Evolutionary conservation across 768 basidiomycete species (phyloP).

Genomic region (Lentinula boryana): DNA sequence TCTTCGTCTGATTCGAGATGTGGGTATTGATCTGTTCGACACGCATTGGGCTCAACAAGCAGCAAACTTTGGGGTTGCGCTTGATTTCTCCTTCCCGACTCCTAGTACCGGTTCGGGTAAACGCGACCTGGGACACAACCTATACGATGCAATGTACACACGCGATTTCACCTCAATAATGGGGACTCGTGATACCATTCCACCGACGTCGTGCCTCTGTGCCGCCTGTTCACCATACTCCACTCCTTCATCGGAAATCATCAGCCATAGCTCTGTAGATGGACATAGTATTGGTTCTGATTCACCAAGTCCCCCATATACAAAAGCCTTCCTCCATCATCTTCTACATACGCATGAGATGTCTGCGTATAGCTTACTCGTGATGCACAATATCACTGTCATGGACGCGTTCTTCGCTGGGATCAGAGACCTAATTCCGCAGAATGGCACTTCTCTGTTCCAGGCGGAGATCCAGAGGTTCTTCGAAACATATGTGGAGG

Average conservation of each 20-base stretch:
- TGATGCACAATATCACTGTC: slow-evolving; percentile 69
- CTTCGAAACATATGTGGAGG: slow-evolving; percentile 29
- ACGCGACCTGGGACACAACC: slow-evolving; percentile 61
- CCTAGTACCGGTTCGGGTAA: slow-evolving; percentile 15
- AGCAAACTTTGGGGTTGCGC: slow-evolving; percentile 63
- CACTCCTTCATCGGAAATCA: slow-evolving; percentile 20
- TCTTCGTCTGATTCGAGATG: slow-evolving; percentile 51
- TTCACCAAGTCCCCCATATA: slow-evolving; percentile 25
- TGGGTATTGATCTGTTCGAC: slow-evolving; percentile 77
- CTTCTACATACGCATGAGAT: slow-evolving; percentile 87
- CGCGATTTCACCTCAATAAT: slow-evolving; percentile 51
- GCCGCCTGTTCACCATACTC: slow-evolving; percentile 46
- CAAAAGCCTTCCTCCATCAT: slow-evolving; percentile 75
- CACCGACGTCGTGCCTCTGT: slow-evolving; percentile 46
- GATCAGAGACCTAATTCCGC: slow-evolving; percentile 35
- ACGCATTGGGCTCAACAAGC: slow-evolving; percentile 64
- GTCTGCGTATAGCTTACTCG: slow-evolving; percentile 73
- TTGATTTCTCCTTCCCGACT: slow-evolving; percentile 75
- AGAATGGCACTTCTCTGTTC: slow-evolving; percentile 18
- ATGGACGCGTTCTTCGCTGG: slow-evolving; percentile 59
- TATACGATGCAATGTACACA: slow-evolving; percentile 55
- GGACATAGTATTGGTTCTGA: slow-evolving; percentile 11
- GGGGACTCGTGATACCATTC: background rate
- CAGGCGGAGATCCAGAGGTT: slow-evolving; percentile 47
- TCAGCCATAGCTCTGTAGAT: slow-evolving; percentile 44